Base-by-base conservation (phyloP, 768 basidiomycete genomes). In the Ephemerocybe angulata region DNA sequence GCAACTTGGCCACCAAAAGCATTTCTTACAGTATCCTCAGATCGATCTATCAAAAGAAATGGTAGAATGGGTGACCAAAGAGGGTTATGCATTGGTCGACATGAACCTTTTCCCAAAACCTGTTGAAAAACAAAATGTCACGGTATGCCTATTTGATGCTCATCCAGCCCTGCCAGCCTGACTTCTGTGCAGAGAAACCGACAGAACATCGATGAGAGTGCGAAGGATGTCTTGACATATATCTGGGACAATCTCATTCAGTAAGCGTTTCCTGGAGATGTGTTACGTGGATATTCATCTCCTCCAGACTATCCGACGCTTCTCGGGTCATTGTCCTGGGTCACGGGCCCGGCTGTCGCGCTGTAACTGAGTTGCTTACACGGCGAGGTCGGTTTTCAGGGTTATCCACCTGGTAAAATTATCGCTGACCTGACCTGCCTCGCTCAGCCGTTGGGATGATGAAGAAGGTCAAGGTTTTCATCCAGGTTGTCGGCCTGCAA, bases 201-300 rank as follows among this genome's bases (percentile, higher is more conserved):
- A 7, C 83, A 76, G 59, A 58, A 70, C 15, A 60, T 67, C 50
- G 78, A 76, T 44, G 75, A 79, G 41, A 74, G 76, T 38, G 78
- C 76, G 7, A 76, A 68, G 46, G 83, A 88, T 27, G 71, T 95
- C 22, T 66, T 96, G 55, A 77, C 78, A 3, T 96, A 98, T 66
- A 69, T 98, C 11, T 99, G 97, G 97, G 96, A 98, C 68, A 96
- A 98, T 63, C 95, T 94, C 64, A 77, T 98, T 58, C 85, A 89
- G 95, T 97, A 62, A 56, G 89, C 67, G 17, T n/a, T 44, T 42
- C 55, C n/a, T 29, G 4, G 46, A 7, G 19, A 35, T 15, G n/a
- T 15, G 15, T 22, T 29, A 47, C 40, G 37, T 38, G 58, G 43
- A 50, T 46, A n/a, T 54, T 31, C 52, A 55, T 42, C 15, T 29